phyloP scores from a whole-genome alignment of 257 asterid species.

The Solanum virginianum region DNA sequence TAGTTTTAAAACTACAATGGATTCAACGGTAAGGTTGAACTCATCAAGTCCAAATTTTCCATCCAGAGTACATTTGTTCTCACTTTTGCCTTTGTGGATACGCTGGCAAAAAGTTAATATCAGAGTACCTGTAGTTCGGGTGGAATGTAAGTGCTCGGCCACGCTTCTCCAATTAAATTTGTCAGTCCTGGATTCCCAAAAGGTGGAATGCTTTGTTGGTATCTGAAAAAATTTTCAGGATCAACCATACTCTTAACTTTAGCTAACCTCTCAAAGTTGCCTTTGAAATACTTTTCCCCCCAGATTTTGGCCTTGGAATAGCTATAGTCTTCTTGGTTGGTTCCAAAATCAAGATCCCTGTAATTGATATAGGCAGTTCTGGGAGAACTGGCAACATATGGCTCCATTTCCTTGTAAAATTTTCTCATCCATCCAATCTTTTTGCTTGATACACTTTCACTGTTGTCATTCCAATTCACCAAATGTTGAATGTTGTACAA shows the following conservation, averaged over 20 bases:
- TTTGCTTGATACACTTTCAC: background rate
- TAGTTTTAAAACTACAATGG: background rate
- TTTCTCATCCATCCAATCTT: slow-evolving; percentile 14
- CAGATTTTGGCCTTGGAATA: slow-evolving; percentile 7
- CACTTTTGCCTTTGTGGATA: background rate
- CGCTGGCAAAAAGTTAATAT: background rate
- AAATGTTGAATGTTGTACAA: background rate
- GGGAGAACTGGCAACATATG: slow-evolving; percentile 12
- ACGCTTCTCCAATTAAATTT: background rate
- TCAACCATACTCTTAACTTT: slow-evolving; percentile 15
- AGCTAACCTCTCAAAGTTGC: slow-evolving; percentile 14
- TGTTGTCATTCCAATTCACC: slow-evolving; percentile 4
- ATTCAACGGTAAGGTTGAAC: background rate
- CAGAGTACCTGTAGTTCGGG: background rate
- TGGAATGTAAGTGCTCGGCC: background rate
- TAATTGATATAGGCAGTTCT: slow-evolving; percentile 7
- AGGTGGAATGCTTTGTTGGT: slow-evolving; percentile 15
- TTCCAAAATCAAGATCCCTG: slow-evolving; percentile 10
- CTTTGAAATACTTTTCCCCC: slow-evolving; percentile 22
- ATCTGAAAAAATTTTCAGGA: slow-evolving; percentile 16
- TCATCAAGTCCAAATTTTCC: background rate
- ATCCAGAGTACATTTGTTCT: background rate
- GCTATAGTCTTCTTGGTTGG: slow-evolving; percentile 6
- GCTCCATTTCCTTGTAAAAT: slow-evolving; percentile 5
- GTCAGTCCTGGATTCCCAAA: background rate